phyloP scores from a whole-genome alignment of 2,329 filamentous ascomycete genomes.

The Capronia americana region DNA sequence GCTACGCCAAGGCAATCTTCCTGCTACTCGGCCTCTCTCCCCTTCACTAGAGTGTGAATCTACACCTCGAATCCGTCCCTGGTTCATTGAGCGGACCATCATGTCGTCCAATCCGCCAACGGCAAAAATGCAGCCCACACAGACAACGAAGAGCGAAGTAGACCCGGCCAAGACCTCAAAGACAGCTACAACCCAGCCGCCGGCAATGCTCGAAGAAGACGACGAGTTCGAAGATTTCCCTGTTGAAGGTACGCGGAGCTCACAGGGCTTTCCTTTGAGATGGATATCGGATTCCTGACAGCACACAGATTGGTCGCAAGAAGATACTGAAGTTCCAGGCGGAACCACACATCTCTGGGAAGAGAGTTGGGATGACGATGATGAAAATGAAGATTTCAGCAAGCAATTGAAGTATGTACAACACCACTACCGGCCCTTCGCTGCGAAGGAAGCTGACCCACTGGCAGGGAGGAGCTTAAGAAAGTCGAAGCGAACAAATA shows the following conservation, averaged over 20 bases:
- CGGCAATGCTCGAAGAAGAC: conserved; percentile 85
- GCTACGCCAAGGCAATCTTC: no score
- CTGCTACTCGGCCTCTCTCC: background rate
- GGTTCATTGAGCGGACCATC: background rate
- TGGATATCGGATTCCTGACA: background rate
- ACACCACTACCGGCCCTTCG: background rate
- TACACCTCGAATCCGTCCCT: background rate
- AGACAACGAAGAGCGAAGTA: conserved; percentile 43
- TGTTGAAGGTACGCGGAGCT: conserved; percentile 73
- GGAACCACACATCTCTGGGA: conserved; percentile 89
- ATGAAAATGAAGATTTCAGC: conserved; percentile 95
- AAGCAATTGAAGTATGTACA: conserved; percentile 82
- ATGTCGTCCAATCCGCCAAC: conserved; percentile 38
- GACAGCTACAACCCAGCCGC: conserved; percentile 62
- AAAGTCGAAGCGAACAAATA: conserved; percentile 73
- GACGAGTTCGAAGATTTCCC: conserved; percentile 99
- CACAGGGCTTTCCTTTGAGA: background rate
- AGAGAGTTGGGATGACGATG: conserved; percentile 99
- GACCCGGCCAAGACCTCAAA: conserved; percentile 55
- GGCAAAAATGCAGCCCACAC: conserved; percentile 34
- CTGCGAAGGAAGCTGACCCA: conserved; percentile 5
- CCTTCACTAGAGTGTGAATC: background rate
- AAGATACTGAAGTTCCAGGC: conserved; percentile 73
- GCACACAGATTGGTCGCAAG: conserved; percentile 81
- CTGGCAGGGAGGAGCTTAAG: conserved; percentile 76